A percentile compares a stretch with the other conserved stretches of the same genome.
Conservation (phyloP, 2,329 filamentous ascomycete genomes). For the Elsinoe necatrix region DNA sequence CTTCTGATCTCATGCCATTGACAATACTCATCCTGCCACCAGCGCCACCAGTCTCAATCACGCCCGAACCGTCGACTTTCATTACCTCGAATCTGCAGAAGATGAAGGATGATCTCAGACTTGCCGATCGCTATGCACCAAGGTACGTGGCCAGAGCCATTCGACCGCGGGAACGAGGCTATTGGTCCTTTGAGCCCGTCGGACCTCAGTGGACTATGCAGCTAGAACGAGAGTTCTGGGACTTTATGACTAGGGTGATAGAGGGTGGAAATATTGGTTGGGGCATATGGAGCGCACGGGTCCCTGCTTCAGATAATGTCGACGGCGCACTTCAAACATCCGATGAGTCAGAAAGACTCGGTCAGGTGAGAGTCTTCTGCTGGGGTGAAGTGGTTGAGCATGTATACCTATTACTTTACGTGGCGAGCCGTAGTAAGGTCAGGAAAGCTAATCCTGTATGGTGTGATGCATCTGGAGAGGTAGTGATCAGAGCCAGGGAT, state of each 20-base stretch:
- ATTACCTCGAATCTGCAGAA: slow-evolving; percentile 25
- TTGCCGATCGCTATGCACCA: slow-evolving; percentile 29
- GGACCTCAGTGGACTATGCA: slow-evolving; percentile 46
- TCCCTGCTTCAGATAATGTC: slow-evolving; percentile 23
- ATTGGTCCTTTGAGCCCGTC: slow-evolving; percentile 56
- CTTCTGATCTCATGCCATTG: neutral
- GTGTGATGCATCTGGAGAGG: slow-evolving; percentile 54
- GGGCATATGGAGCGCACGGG: slow-evolving; percentile 52
- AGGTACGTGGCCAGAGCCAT: slow-evolving; percentile 39
- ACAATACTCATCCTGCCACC: neutral
- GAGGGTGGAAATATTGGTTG: slow-evolving; percentile 54
- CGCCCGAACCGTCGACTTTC: neutral
- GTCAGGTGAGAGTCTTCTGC: slow-evolving; percentile 58
- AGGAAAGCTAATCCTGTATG: slow-evolving; percentile 53
- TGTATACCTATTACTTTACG: slow-evolving; percentile 65
- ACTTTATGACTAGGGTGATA: slow-evolving; percentile 53
- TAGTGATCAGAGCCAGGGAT: slow-evolving; percentile 43
- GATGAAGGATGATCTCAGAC: slow-evolving; percentile 25
- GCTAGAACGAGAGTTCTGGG: slow-evolving; percentile 51
- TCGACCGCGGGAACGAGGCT: slow-evolving; percentile 60
- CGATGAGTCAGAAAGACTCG: slow-evolving; percentile 20
- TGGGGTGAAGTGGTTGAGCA: slow-evolving; percentile 69
- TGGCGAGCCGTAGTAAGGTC: slow-evolving; percentile 59
- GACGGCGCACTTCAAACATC: slow-evolving; percentile 1
- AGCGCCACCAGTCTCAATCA: neutral